Evolutionary conservation across 2,329 filamentous ascomycete genomes (phyloP).

Genomic region (Aspergillus alliaceus): DNA sequence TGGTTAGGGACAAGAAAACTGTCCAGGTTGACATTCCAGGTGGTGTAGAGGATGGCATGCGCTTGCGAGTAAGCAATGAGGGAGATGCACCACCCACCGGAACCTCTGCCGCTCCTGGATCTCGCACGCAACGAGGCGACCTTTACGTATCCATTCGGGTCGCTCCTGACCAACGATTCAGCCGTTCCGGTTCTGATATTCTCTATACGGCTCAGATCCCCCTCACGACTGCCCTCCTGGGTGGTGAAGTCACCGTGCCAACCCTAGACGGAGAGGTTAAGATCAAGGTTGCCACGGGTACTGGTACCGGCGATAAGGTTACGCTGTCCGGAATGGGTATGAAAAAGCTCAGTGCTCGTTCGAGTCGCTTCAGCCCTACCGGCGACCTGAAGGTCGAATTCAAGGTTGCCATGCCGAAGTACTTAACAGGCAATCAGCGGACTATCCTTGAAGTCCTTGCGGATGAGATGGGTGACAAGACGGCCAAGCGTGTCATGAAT

Average conservation of each 20-base stretch:
- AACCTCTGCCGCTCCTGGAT: constrained; percentile 61
- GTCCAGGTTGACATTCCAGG: constrained; percentile 90
- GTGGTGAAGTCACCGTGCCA: constrained; percentile 84
- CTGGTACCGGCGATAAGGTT: constrained; percentile 87
- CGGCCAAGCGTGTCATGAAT: constrained; percentile 90
- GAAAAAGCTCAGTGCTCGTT: constrained; percentile 72
- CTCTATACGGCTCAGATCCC: constrained; percentile 90
- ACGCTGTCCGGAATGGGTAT: constrained; percentile 90
- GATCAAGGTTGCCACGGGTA: constrained; percentile 87
- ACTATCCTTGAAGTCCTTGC: constrained; percentile 94
- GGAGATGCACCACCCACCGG: constrained; percentile 84
- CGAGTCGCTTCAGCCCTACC: constrained; percentile 54
- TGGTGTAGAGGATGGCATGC: constrained; percentile 96
- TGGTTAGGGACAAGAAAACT: constrained; percentile 77
- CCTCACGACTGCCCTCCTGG: constrained; percentile 86
- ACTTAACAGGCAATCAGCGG: constrained; percentile 84
- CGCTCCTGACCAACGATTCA: constrained; percentile 86
- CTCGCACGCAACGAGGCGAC: constrained; percentile 73
- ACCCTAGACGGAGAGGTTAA: constrained; percentile 89
- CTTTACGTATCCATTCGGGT: constrained; percentile 90
- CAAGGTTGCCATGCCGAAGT: constrained; percentile 93
- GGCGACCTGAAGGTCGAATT: constrained; percentile 94
- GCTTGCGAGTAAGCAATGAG: constrained; percentile 77
- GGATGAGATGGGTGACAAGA: constrained; percentile 92
- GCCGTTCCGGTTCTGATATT: constrained; percentile 81